A percentile compares a stretch with the other conserved stretches of the same genome.
Evolutionary conservation across 441 rosid species (phyloP).

Genomic region (Gossypium schwendimanii): DNA sequence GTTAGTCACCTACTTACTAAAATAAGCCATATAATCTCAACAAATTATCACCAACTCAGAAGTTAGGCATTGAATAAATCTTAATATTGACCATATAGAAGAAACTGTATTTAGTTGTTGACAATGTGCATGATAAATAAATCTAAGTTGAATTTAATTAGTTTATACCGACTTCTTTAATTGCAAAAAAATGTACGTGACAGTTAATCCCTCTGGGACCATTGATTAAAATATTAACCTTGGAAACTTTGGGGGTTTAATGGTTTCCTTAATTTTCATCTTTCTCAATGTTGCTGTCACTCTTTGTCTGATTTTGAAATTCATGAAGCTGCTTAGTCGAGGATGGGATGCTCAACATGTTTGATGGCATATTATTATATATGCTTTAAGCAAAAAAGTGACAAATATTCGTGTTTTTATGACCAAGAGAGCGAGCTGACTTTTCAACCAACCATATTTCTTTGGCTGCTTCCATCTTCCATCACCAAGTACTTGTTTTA

Average conservation of each 20-base stretch:
- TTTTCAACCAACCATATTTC: not conserved
- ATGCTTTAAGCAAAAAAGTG: not conserved
- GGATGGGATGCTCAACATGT: not conserved
- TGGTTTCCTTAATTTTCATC: not conserved
- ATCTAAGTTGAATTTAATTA: not conserved
- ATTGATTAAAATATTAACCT: not conserved
- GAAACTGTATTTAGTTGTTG: not conserved
- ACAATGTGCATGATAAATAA: not conserved
- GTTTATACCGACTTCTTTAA: not conserved
- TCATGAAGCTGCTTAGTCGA: slow-evolving; percentile 5
- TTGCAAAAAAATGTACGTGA: not conserved
- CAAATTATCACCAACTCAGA: not conserved
- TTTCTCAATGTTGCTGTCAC: not conserved
- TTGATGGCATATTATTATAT: not conserved
- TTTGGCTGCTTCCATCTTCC: not conserved
- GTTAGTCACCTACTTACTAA: not conserved
- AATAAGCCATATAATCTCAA: not conserved
- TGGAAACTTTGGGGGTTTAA: not conserved
- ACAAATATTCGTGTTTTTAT: not conserved
- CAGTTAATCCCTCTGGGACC: not conserved
- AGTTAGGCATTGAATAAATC: not conserved
- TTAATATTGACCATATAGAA: not conserved
- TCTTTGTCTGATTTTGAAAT: slow-evolving; percentile 7
- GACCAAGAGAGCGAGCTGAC: not conserved
- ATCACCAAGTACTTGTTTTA: not conserved